These are phyloP conservation scores for Phytophthora rubi DNA, from an alignment of 352 stramenopile species.

Conservation along the genomic window DNA sequence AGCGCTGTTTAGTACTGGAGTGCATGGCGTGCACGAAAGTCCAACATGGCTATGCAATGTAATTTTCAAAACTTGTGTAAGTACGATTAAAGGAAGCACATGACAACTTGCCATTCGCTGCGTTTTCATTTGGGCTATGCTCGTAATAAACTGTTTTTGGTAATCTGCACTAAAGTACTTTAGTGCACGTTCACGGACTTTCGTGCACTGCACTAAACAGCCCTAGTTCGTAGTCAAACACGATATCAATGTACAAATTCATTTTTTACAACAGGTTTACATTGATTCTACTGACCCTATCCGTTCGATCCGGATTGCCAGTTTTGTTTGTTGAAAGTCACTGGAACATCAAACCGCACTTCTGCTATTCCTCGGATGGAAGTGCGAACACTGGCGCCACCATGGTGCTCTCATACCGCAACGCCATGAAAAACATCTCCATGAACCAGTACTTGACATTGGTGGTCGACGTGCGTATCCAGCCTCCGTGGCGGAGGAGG, in stretches of 20 bases:
- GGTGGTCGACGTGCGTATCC: constrained; percentile 46
- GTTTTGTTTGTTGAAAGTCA: constrained; percentile 1
- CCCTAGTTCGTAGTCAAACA: neutral
- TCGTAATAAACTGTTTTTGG: too few relatives aligned
- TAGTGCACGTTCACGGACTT: too few relatives aligned
- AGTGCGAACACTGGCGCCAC: constrained; percentile 55
- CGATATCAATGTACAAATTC: constrained; percentile 19
- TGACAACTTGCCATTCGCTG: too few relatives aligned
- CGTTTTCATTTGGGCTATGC: too few relatives aligned
- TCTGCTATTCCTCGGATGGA: constrained; percentile 21
- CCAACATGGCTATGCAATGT: too few relatives aligned
- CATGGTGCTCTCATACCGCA: constrained; percentile 66
- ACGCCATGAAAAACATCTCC: constrained; percentile 69
- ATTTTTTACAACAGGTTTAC: constrained; percentile 15
- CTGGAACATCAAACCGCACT: constrained; percentile 5
- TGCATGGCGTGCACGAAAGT: too few relatives aligned
- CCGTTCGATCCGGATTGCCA: constrained; percentile 22
- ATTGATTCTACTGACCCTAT: constrained; percentile 7
- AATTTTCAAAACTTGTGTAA: too few relatives aligned
- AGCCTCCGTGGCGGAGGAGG: constrained; percentile 59
- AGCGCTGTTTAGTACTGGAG: too few relatives aligned
- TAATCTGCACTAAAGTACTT: too few relatives aligned
- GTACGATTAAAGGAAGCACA: too few relatives aligned
- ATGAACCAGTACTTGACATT: constrained; percentile 58
- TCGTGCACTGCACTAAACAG: too few relatives aligned